Evolutionary conservation across 345 rosid genomes (phyloP), one percentile per base, ranked within the genome.

Genomic region (Euphorbia lathyris): DNA sequence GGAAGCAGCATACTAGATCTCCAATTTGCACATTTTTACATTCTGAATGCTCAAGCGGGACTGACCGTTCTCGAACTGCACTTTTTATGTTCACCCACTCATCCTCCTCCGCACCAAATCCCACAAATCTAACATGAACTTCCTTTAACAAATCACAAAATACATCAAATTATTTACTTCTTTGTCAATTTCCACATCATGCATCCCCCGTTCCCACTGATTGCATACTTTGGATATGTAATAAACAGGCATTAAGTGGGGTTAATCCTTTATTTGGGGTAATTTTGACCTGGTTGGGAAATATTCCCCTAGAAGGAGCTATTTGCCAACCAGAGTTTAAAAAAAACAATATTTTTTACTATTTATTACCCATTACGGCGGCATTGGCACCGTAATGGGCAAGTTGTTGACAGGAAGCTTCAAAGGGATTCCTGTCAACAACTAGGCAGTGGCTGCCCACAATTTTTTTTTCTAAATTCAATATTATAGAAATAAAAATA

Each of bases 51-150:
- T 90, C 92, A 32, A 84, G 45, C 0, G 92, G 96, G 73, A 87
- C 53, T 47, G 96, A 90, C 27, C 89, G 83, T 23, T 74, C 75
- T 50, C 92, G 83, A 26, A 87, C 82, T 1, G 80, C 84, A 57
- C 74, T 78, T 73, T 82, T 84, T 13, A 87, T 66, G 66, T 78
- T 86, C 20, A 87, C 70, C 92, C 92, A 86, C 65, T 90, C 96
- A 75, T 90, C 92, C 61, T 90, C 90, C 66, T 84, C 88, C 5
- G 90, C 82, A 36, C 96, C 96, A 74, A 80, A 87, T 74, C 92
- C 96, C 70, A 80, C 79, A 77, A 80, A 90, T 86, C 96, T 86
- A 65, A 84, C 87, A 71, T 68, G 88, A 69, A 83, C 88, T 80
- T 90, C 90, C 92, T 89, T 82, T 79, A 87, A 72, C 27, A 76